Evolutionary conservation across 2,329 filamentous ascomycete species (phyloP), one percentile per base, ranked within the genome.

Genomic region (Claviceps fusiformis): DNA sequence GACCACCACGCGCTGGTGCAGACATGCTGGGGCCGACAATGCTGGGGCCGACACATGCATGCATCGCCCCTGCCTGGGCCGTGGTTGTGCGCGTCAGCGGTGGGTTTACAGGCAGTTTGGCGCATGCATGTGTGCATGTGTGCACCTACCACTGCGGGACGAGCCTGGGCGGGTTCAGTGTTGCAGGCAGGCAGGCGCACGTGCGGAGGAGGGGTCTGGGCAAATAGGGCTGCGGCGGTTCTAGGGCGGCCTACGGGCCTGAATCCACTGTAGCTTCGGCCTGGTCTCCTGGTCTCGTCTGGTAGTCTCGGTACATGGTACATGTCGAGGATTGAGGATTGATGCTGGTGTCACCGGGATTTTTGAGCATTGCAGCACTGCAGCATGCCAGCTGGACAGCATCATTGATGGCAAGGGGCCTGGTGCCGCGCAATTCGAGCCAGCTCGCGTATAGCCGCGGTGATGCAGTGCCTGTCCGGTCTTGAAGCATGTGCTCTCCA

Each of bases 211-310:
- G 24, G 24, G 1, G 3, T 3, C 24, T 61, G 59, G 59, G 60
- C 53, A 53, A 50, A 54, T 49, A 61, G 57, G 56, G 59, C 59
- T 59, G 54, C 54, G 46, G 35, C 17, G 15, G 31, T 33, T 50
- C 33, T 37, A 24, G 24, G 24, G 24, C 24, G 24, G 24, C 24
- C 24, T 24, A 24, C 24, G 24, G 24, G 24, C 24, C 24, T 3
- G 24, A 24, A 24, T 24, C 24, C 24, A 24, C 24, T 24, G 24
- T 24, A 24, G 24, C 24, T 24, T 2, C 24, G 24, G 3, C 24
- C 24, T 24, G 24, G 24, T 24, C 24, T 24, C 3, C 3, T 3
- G 24, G 24, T 19, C 19, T 19, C 19, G 19, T 19, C 19, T 19
- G 19, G 19, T 19, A 19, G 19, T 19, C 19, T 19, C 19, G 19